These are phyloP conservation scores for Aspergillus quadricinctus DNA, from an alignment of 2,329 filamentous ascomycete genomes.

Conservation along the genomic window DNA sequence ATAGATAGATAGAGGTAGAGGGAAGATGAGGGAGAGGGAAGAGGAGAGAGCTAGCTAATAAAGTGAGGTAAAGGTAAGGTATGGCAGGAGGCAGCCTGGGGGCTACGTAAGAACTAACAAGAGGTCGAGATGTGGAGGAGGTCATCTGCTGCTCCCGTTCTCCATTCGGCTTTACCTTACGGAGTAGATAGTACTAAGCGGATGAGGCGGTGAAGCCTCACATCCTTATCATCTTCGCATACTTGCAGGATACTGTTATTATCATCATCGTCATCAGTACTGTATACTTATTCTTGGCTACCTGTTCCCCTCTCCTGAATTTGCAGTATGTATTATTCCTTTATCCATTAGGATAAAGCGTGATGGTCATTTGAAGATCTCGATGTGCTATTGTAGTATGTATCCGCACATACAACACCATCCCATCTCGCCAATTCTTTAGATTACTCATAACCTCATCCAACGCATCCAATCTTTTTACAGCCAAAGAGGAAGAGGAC, in stretches of 20 bases:
- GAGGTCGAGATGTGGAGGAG: not conserved
- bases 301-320: too few species aligned
- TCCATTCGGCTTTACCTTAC: constrained; percentile 11
- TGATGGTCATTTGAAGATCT: not conserved
- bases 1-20: not conserved
- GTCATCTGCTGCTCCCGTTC: constrained; percentile 11
- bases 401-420: not conserved
- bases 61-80: constrained; percentile 5
- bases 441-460: not conserved
- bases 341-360: not conserved
- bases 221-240: not conserved
- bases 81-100: constrained; percentile 5
- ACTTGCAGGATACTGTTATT: not conserved
- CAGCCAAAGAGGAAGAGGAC: not conserved
- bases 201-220: constrained; percentile 23
- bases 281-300: not conserved
- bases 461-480: not conserved
- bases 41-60: constrained; percentile 9
- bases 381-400: not conserved
- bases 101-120: not conserved
- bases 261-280: not conserved
- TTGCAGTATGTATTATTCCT: not conserved
- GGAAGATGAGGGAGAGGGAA: not conserved
- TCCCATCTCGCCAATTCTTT: not conserved
- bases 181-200: too few species aligned